These are phyloP conservation scores for Setaria viridis DNA, from an alignment of 202 grass and related monocot species.

Conservation along the genomic window DNA sequence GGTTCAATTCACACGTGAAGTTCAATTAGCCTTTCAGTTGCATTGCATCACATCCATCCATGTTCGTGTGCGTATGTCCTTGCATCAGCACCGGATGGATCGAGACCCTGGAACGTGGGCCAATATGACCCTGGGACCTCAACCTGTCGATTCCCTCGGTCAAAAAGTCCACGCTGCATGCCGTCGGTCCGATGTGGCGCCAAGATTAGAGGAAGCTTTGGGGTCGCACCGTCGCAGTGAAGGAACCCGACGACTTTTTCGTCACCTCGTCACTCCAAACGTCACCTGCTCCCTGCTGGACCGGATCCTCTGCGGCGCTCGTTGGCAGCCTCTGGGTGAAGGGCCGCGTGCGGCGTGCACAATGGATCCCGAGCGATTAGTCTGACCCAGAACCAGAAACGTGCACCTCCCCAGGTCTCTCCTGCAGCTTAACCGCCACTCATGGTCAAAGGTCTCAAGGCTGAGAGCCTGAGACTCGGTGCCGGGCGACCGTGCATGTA, in stretches of 20 bases:
- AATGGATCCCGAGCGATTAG: conserved; percentile 28
- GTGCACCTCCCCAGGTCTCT: background rate
- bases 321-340: fast-evolving
- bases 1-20: background rate
- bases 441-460: background rate
- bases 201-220: background rate
- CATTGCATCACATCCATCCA: background rate
- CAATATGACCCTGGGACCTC: background rate
- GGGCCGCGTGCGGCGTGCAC: background rate
- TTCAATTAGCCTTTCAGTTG: too few relatives aligned
- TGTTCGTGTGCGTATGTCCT: conserved; percentile 26
- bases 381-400: background rate
- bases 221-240: background rate
- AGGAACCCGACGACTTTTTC: background rate
- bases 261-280: conserved; percentile 58
- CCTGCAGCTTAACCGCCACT: background rate
- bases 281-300: conserved; percentile 39
- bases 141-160: conserved; percentile 2
- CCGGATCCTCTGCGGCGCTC: conserved; percentile 40
- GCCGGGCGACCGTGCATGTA: background rate
- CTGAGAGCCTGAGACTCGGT: background rate
- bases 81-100: conserved; percentile 45
- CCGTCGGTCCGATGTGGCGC: background rate
- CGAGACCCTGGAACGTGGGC: background rate
- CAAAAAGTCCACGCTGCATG: conserved; percentile 37